A percentile compares a stretch with the other conserved stretches of the same genome.
phyloP scores from a whole-genome alignment of 345 rosid species.

The Hibiscus syriacus region DNA sequence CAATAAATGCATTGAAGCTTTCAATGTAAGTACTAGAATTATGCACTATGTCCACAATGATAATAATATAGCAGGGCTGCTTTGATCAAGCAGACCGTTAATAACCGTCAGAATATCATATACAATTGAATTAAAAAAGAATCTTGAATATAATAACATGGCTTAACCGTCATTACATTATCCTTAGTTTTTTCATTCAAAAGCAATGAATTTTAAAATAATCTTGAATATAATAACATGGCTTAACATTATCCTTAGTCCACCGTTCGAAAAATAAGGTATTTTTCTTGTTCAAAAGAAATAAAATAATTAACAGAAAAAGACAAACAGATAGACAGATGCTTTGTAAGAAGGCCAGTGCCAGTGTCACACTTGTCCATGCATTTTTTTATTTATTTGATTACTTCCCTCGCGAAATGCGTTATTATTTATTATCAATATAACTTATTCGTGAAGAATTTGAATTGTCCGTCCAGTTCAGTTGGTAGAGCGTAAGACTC shows the following conservation, averaged over 20 bases:
- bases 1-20: background rate
- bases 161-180: slow-evolving; percentile 19
- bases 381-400: background rate
- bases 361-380: background rate
- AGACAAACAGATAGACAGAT: background rate
- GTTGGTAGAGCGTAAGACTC: too few species aligned
- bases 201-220: too few species aligned
- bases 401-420: background rate
- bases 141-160: slow-evolving; percentile 2
- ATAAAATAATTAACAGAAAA: background rate
- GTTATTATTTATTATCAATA: background rate
- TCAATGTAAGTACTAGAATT: background rate
- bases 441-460: too few species aligned
- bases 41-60: background rate
- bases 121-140: background rate
- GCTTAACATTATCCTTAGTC: too few species aligned
- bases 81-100: slow-evolving; percentile 3
- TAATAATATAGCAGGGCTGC: background rate
- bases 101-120: slow-evolving; percentile 8
- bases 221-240: too few species aligned
- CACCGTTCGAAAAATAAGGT: background rate
- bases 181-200: too few species aligned
- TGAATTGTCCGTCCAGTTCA: too few species aligned
- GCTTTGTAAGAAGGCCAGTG: background rate
- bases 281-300: too few species aligned